A percentile compares a stretch with the other conserved stretches of the same genome.
Evolutionary conservation across 1,284 basidiomycete species (phyloP).

Genomic region (Athelia sp.): DNA sequence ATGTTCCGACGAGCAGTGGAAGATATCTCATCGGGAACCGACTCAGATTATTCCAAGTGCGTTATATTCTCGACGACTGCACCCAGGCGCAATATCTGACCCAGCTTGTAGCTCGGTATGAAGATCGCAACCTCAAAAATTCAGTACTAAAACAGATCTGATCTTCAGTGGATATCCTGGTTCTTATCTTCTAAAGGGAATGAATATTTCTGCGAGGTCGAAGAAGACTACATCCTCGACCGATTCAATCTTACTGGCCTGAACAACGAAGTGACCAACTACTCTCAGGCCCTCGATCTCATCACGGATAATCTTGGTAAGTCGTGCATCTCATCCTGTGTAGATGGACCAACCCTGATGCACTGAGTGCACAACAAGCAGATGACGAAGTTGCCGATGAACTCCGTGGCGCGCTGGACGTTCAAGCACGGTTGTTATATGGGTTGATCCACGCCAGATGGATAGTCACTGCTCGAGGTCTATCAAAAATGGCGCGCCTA

Average conservation of each 20-base stretch:
- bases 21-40: constrained; percentile 81
- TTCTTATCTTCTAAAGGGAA: constrained; percentile 95
- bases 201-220: constrained; percentile 99
- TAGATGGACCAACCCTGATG: neutral
- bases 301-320: constrained; percentile 90
- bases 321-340: constrained; percentile 17
- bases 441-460: constrained; percentile 96
- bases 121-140: constrained; percentile 14
- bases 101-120: constrained; percentile 37
- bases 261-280: constrained; percentile 95
- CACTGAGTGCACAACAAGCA: constrained; percentile 18
- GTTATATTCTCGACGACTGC: constrained; percentile 15
- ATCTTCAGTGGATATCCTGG: constrained; percentile 90
- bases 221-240: constrained; percentile 98
- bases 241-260: constrained; percentile 97
- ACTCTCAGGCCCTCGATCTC: constrained; percentile 89
- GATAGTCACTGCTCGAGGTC: constrained; percentile 90
- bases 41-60: constrained; percentile 86
- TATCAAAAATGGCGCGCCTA: constrained; percentile 94
- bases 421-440: constrained; percentile 86
- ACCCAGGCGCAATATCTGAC: constrained; percentile 11
- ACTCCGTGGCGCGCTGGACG: constrained; percentile 78
- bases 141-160: constrained; percentile 11
- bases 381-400: constrained; percentile 82
- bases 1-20: constrained; percentile 59